These are phyloP conservation scores for Fragaria ananassa DNA, from an alignment of 306 rosid genomes.

Conservation along the genomic window DNA sequence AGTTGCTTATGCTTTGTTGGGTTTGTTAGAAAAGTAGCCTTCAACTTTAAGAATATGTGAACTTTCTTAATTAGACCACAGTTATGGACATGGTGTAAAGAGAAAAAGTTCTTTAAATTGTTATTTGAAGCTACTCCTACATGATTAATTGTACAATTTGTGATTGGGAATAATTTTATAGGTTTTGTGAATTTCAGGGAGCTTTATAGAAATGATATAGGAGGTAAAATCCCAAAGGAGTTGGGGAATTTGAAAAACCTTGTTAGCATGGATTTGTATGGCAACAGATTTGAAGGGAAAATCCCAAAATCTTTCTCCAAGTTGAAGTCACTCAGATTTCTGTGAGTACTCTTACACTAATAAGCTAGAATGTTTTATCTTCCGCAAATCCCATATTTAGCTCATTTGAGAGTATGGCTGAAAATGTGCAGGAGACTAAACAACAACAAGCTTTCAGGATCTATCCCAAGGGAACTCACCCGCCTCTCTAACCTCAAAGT, in stretches of 20 bases:
- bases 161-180: neutral
- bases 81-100: neutral
- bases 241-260: conserved; percentile 68
- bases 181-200: conserved; percentile 55
- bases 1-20: neutral
- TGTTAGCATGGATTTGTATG: conserved; percentile 86
- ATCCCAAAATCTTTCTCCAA: conserved; percentile 78
- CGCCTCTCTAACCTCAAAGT: conserved; percentile 69
- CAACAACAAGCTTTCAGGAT: conserved; percentile 74
- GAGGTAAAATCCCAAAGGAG: conserved; percentile 72
- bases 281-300: conserved; percentile 67
- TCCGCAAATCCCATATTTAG: neutral
- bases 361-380: conserved; percentile 5
- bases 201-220: conserved; percentile 70
- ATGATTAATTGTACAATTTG: neutral
- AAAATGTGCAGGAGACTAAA: conserved; percentile 54
- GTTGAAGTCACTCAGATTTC: conserved; percentile 78
- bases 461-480: conserved; percentile 83
- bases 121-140: neutral
- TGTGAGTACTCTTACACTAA: conserved; percentile 50
- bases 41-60: neutral
- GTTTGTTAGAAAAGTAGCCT: conserved; percentile 4
- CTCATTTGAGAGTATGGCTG: conserved; percentile 20
- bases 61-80: neutral
- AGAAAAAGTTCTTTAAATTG: neutral